Conservation (phyloP, 208 protist species). For the Vickermania ingenoplastis region DNA sequence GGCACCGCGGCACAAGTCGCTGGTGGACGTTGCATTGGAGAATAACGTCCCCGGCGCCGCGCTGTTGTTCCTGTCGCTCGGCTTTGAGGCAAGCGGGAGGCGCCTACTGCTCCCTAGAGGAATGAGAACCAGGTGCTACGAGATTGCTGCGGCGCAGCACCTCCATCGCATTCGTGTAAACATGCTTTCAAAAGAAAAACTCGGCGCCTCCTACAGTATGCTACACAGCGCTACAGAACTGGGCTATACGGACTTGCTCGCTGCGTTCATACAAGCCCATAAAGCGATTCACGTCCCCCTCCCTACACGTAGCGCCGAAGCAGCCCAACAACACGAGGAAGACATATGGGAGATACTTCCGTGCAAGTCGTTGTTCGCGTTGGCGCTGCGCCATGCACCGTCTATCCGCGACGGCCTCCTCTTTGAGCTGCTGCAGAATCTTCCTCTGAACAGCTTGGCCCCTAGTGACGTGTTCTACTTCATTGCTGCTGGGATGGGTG, state of each 20-base stretch:
- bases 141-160: slow-evolving; percentile 1
- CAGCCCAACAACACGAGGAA: no score
- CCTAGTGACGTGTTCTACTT: neutral
- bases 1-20: no score
- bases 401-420: neutral
- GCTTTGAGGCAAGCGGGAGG: slow-evolving; percentile 21
- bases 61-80: slow-evolving; percentile 42
- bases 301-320: no score
- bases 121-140: slow-evolving; percentile 4
- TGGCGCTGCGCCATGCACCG: neutral
- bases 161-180: neutral
- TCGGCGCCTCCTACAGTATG: slow-evolving; percentile 59
- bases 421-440: neutral
- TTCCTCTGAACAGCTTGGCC: neutral
- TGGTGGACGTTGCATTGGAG: slow-evolving; percentile 51
- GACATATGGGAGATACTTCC: no score
- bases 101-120: slow-evolving; percentile 2
- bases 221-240: slow-evolving; percentile 63
- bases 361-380: neutral
- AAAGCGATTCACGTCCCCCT: no score
- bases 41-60: slow-evolving; percentile 34
- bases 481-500: neutral
- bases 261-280: no score
- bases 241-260: slow-evolving; percentile 27
- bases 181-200: no score